These are phyloP conservation scores for Meyerozyma guilliermondii DNA, from an alignment of 1,139 yeast genomes.

Conservation along the genomic window DNA sequence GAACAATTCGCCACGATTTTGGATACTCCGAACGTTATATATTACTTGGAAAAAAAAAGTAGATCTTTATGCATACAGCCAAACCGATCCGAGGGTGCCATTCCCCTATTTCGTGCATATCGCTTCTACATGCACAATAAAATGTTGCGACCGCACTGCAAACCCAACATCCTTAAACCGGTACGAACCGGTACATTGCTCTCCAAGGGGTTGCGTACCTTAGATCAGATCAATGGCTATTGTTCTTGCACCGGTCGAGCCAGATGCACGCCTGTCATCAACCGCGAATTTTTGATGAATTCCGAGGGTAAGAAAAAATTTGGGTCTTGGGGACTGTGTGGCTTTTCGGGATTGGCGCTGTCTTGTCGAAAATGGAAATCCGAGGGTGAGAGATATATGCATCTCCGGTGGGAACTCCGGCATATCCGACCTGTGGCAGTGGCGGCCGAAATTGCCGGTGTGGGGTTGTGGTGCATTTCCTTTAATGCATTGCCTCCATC, in stretches of 20 bases:
- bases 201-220: neutral
- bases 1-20: no score
- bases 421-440: neutral
- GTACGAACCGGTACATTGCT: neutral
- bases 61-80: neutral
- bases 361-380: no score
- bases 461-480: no score
- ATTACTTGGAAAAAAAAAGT: neutral
- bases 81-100: neutral
- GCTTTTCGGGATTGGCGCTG: no score
- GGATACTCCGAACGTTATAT: neutral
- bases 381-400: no score
- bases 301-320: no score
- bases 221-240: neutral
- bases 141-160: no score
- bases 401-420: neutral
- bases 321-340: no score
- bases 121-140: neutral
- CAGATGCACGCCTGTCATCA: no score
- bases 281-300: no score
- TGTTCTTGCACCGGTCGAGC: neutral
- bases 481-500: no score
- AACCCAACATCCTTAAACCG: no score
- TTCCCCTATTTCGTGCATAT: neutral
- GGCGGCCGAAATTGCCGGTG: neutral